Base-by-base conservation (phyloP, 2,329 filamentous ascomycete species). In the Pseudogymnoascus sp. region DNA sequence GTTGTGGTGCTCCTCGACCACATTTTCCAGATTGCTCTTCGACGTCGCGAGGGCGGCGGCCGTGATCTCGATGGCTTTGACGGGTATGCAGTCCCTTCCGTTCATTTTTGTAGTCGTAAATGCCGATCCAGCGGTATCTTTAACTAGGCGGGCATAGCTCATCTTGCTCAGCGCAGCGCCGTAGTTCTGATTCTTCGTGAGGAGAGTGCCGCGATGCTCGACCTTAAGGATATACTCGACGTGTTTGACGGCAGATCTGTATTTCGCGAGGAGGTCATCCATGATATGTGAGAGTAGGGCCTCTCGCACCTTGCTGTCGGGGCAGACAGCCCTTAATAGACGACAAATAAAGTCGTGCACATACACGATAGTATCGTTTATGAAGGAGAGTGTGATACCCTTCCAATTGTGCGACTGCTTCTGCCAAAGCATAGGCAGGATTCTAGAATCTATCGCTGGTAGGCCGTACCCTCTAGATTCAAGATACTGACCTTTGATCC, bases 1-100 rank as follows among this genome's bases (percentile, higher is more conserved):
- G 63, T 89, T 82, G 60, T 87, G 83, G 5, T 89, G 79, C 6
- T 85, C 78, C 35, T 81, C 74, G 3, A 77, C 66, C 0, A 73
- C 71, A 41, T 78, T 71, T 4, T 78, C 68, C 0, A 72, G 70
- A 60, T 77, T 78, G 64, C 55, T 55, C 2, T 22, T 41, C 12
- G 39, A 41, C 23, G 7, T 28, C 3, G 49, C 30, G 14, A 16
- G 23, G 30, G 45, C 23, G 5, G n/a, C 23, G n/a, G 23, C 45
- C 1, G 45, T 28, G 28, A 28, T 9, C 28, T 33, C 23, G 14
- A 28, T 33, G 23, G 28, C n/a, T 33, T 55, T 28, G 14, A 30
- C 23, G n/a, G n/a, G n/a, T n/a, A n/a, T n/a, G n/a, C n/a, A n/a
- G n/a, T n/a, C n/a, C n/a, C n/a, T n/a, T n/a, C n/a, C n/a, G n/a